phyloP scores from a whole-genome alignment of 2,329 filamentous ascomycete genomes.

The Grosmannia huntii region DNA sequence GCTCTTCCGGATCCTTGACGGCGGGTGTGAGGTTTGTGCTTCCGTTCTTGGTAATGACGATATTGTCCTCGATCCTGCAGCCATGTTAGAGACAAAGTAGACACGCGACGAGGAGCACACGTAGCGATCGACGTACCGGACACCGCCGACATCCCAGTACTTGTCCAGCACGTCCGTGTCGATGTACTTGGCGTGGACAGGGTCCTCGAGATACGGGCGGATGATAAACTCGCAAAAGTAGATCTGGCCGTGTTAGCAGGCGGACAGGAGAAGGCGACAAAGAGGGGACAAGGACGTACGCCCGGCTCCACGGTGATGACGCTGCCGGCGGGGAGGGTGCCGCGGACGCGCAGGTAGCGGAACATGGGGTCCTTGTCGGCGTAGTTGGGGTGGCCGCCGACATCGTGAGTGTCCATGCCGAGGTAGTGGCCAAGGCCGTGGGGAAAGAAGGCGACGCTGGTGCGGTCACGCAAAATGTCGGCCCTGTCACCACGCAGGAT shows the following conservation, averaged over 20 bases:
- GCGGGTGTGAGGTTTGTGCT: constrained; percentile 53
- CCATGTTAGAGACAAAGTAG: constrained; percentile 13
- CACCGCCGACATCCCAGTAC: constrained; percentile 74
- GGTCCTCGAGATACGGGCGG: constrained; percentile 61
- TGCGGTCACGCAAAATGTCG: constrained; percentile 64
- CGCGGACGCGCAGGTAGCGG: constrained; percentile 70
- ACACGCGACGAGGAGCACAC: background rate
- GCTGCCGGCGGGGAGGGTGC: constrained; percentile 59
- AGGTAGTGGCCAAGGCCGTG: constrained; percentile 86
- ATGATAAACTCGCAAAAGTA: constrained; percentile 92
- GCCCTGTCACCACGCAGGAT: constrained; percentile 56
- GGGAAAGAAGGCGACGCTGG: constrained; percentile 84
- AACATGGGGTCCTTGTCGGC: constrained; percentile 74
- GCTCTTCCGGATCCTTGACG: constrained; percentile 45
- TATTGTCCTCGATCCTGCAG: constrained; percentile 42
- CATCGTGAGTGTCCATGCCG: constrained; percentile 87
- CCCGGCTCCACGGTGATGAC: constrained; percentile 95
- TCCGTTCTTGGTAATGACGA: constrained; percentile 48
- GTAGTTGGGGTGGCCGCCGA: constrained; percentile 65
- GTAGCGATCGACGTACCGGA: constrained; percentile 36
- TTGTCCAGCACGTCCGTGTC: constrained; percentile 57
- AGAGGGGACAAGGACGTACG: constrained; percentile 30
- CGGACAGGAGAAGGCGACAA: background rate
- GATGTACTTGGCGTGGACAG: constrained; percentile 63
- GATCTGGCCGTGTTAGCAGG: constrained; percentile 31